phyloP scores from a whole-genome alignment of 2,329 filamentous ascomycete genomes.

The Leptographium wingfieldii region DNA sequence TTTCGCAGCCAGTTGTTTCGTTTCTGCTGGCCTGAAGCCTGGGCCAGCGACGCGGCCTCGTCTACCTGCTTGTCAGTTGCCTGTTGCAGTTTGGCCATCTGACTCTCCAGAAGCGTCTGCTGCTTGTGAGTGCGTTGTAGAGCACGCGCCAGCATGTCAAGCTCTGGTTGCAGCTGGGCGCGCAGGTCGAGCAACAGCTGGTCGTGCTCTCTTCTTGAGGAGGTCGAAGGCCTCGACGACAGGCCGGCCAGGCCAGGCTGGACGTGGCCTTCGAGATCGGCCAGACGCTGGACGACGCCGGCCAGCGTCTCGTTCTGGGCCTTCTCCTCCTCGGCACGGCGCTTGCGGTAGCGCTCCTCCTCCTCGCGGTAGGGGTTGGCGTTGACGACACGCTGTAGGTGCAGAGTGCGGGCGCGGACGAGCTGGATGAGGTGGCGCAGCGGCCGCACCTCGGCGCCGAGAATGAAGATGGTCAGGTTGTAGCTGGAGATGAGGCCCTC shows the following conservation, averaged over 20 bases:
- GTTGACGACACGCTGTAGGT: slow-evolving; percentile 64
- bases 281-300: slow-evolving; percentile 52
- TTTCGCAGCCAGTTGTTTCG: slow-evolving; percentile 6
- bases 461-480: slow-evolving; percentile 80
- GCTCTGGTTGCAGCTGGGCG: slow-evolving; percentile 59
- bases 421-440: slow-evolving; percentile 71
- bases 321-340: slow-evolving; percentile 16
- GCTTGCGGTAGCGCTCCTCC: slow-evolving; percentile 8
- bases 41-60: slow-evolving; percentile 71
- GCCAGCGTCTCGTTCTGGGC: slow-evolving; percentile 27
- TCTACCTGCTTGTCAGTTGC: slow-evolving; percentile 58
- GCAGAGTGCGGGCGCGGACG: slow-evolving; percentile 64
- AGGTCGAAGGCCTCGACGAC: not conserved
- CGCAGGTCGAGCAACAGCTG: slow-evolving; percentile 44
- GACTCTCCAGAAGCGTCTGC: slow-evolving; percentile 58
- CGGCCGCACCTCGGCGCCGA: slow-evolving; percentile 77
- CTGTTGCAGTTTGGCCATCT: slow-evolving; percentile 63
- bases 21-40: slow-evolving; percentile 51
- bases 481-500: slow-evolving; percentile 85
- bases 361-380: slow-evolving; percentile 29
- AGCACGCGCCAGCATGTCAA: slow-evolving; percentile 79
- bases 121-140: slow-evolving; percentile 89
- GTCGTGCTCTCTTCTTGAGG: slow-evolving; percentile 6
- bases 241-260: slow-evolving; percentile 1
- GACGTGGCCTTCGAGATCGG: slow-evolving; percentile 48